A percentile compares a stretch with the other conserved stretches of the same genome.
Evolutionary conservation across 495 filamentous ascomycete species (phyloP).

Genomic region (Parathielavia hyrcaniae): DNA sequence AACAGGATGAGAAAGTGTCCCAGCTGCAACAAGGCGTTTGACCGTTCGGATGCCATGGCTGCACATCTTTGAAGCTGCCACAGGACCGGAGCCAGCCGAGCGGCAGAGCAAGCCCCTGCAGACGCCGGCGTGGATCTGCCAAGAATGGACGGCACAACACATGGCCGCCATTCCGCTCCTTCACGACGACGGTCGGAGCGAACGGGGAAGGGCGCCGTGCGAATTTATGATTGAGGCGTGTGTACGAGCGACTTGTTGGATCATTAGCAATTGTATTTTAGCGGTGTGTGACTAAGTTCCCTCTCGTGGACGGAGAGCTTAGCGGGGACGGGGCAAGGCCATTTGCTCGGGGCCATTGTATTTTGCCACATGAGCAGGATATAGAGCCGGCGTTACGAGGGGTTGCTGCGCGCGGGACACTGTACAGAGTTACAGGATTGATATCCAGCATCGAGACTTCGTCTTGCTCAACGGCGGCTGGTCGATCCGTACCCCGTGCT

Average conservation of each 20-base stretch:
- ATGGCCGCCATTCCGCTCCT: neutral
- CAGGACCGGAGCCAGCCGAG: neutral
- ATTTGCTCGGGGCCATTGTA: neutral
- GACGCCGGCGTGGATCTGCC: neutral
- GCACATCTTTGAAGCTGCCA: conserved; percentile 36
- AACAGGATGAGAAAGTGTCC: conserved; percentile 93
- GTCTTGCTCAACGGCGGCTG: conserved; percentile 55
- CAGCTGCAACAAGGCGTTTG: conserved; percentile 83
- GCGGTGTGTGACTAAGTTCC: conserved; percentile 11
- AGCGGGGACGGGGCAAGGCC: neutral
- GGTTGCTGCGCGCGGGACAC: neutral
- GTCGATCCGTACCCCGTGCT: conserved; percentile 92
- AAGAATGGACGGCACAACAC: neutral
- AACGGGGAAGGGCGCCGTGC: conserved; percentile 2
- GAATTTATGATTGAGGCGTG: neutral
- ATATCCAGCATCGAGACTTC: conserved; percentile 6
- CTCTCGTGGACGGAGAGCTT: neutral
- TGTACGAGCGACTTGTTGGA: conserved; percentile 6
- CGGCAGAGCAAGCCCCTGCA: neutral
- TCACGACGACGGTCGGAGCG: neutral
- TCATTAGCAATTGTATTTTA: conserved; percentile 11
- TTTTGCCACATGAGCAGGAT: conserved; percentile 11
- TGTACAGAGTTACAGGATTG: conserved; percentile 20
- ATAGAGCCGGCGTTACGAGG: conserved; percentile 8
- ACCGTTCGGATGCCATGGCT: conserved; percentile 76